phyloP scores from a whole-genome alignment of 148 eudicot species.

The Fallopia convolvulus region DNA sequence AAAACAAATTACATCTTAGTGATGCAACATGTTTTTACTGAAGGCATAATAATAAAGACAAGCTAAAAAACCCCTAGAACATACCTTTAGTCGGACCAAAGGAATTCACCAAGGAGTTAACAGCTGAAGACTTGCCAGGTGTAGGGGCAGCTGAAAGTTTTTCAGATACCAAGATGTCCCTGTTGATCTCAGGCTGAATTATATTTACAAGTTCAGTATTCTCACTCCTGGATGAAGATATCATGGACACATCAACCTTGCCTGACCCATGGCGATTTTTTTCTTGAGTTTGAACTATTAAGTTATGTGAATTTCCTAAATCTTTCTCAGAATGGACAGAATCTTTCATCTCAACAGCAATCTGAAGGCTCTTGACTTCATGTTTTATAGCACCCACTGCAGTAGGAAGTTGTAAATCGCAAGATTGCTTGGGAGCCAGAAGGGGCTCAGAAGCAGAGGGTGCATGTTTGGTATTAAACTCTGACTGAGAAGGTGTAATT shows the following conservation, averaged over 20 bases:
- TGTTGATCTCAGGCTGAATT: neutral
- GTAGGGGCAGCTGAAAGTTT: slow-evolving; percentile 3
- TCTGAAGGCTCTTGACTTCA: slow-evolving; percentile 23
- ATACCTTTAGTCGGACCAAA: slow-evolving; percentile 22
- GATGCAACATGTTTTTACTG: neutral
- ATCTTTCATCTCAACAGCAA: slow-evolving; percentile 17
- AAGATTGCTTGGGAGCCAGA: slow-evolving; percentile 17
- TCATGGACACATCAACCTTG: slow-evolving; percentile 13
- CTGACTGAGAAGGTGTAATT: slow-evolving; percentile 9
- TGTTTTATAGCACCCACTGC: slow-evolving; percentile 25
- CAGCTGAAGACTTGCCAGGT: slow-evolving; percentile 14
- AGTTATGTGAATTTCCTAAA: slow-evolving; percentile 12
- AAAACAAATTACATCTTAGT: neutral
- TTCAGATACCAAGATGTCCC: slow-evolving; percentile 16
- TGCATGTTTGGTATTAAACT: slow-evolving; percentile 13
- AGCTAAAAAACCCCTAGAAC: neutral
- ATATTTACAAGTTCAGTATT: neutral
- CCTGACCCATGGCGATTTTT: slow-evolving; percentile 15
- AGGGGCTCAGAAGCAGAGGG: slow-evolving; percentile 29
- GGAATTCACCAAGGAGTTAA: slow-evolving; percentile 17
- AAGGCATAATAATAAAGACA: neutral
- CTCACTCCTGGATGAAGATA: slow-evolving; percentile 11
- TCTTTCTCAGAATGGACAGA: slow-evolving; percentile 16
- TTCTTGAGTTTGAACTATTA: slow-evolving; percentile 5
- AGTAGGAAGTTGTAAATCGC: slow-evolving; percentile 18